These are phyloP conservation scores for Pythium monospermum DNA, from an alignment of 352 stramenopile genomes.

Conservation along the genomic window DNA sequence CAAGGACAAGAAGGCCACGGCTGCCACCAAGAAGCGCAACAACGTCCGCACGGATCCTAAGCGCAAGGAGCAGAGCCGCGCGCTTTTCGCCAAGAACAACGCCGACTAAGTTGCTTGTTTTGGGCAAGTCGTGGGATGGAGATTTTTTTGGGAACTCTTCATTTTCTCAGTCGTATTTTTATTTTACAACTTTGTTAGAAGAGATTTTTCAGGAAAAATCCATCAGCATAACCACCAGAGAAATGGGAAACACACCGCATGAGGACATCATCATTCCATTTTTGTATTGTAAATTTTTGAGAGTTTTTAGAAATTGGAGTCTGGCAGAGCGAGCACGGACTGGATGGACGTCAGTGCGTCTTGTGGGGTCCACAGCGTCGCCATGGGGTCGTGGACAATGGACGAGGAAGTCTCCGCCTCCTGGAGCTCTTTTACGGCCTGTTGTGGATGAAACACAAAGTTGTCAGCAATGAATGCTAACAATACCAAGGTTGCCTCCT, in stretches of 20 bases:
- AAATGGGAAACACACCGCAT: no score
- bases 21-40: constrained; percentile 84
- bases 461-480: not conserved
- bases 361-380: not conserved
- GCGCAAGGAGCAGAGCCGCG: constrained; percentile 70
- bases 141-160: no score
- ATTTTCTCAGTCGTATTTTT: no score
- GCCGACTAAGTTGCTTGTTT: constrained; percentile 46
- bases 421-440: constrained; percentile 2
- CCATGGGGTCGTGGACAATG: no score
- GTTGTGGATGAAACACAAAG: not conserved
- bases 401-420: not conserved
- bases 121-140: no score
- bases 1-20: constrained; percentile 85
- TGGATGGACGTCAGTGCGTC: constrained; percentile 23
- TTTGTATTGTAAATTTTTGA: not conserved
- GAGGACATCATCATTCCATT: no score
- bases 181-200: no score
- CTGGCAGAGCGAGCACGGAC: constrained; percentile 20
- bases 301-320: constrained; percentile 11
- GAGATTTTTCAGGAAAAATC: no score
- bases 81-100: constrained; percentile 78
- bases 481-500: no score
- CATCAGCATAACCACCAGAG: no score
- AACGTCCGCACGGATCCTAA: constrained; percentile 73